A percentile compares a stretch with the other conserved stretches of the same genome.
phyloP scores from a whole-genome alignment of 805 yeast species.

The Starmerella ratchasimensis region DNA sequence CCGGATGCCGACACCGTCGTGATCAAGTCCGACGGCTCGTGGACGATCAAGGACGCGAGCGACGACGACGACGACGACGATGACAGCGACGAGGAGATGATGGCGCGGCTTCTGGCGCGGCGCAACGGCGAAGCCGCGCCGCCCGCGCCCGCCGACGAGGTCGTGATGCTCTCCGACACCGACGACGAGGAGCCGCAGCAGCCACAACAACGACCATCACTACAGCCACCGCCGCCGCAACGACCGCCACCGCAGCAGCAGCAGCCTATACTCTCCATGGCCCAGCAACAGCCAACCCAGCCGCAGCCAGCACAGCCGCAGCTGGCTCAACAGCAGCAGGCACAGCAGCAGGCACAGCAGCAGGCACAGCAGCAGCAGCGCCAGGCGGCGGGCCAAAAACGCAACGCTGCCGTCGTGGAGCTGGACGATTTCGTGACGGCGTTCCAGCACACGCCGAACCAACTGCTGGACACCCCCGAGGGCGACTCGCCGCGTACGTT shows the following conservation, averaged over 20 bases:
- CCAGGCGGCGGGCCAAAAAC: neutral
- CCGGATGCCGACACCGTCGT: conserved; percentile 52
- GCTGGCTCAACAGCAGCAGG: too few relatives aligned
- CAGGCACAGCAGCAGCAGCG: too few relatives aligned
- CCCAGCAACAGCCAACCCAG: too few relatives aligned
- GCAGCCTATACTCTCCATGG: too few relatives aligned
- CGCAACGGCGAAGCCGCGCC: neutral
- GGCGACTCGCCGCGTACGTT: neutral
- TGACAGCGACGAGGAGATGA: conserved; percentile 6
- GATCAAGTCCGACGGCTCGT: conserved; percentile 56
- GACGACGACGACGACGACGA: conserved; percentile 11
- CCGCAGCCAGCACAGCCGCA: too few relatives aligned
- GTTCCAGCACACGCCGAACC: neutral
- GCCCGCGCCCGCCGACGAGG: conserved; percentile 2
- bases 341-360: too few relatives aligned
- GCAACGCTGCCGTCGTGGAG: neutral
- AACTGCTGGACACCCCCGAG: neutral
- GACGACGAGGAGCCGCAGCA: conserved; percentile 13
- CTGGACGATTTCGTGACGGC: neutral
- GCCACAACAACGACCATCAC: neutral
- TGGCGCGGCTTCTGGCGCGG: neutral
- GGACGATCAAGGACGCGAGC: conserved; percentile 33
- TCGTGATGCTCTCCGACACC: conserved; percentile 12
- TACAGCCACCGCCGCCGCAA: neutral
- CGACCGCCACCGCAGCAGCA: too few relatives aligned